A percentile compares a stretch with the other conserved stretches of the same genome.
Evolutionary conservation across 2,329 filamentous ascomycete genomes (phyloP).

Genomic region (Chaetomium strumarium): DNA sequence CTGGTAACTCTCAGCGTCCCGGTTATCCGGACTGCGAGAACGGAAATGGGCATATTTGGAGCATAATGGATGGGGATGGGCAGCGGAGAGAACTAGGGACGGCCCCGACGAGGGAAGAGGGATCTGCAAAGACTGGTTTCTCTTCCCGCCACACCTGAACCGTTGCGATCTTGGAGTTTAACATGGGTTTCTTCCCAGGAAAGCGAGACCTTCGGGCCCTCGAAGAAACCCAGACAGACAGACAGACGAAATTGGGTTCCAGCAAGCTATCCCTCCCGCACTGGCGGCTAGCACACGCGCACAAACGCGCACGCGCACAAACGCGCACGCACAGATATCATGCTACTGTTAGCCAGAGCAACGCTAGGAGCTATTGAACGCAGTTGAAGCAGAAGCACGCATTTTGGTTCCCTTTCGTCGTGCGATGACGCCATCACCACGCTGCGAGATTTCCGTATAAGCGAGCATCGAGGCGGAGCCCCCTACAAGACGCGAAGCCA

Average conservation of each 20-base stretch:
- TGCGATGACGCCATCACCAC: neutral
- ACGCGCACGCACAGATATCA: conserved; percentile 2
- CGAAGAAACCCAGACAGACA: conserved; percentile 10
- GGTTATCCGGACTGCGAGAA: conserved; percentile 12
- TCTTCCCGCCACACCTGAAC: conserved; percentile 5
- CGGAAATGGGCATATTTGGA: conserved; percentile 17
- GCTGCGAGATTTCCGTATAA: neutral
- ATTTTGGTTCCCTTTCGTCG: neutral
- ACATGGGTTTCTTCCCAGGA: conserved; percentile 8
- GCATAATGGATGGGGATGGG: conserved; percentile 22
- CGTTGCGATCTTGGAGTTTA: conserved; percentile 14
- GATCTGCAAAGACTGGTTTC: conserved; percentile 9
- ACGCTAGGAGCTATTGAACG: conserved; percentile 15
- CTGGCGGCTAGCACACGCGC: conserved; percentile 8
- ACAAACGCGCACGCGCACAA: no score
- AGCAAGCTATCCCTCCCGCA: conserved; percentile 7
- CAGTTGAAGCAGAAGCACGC: neutral
- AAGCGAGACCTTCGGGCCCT: conserved; percentile 10
- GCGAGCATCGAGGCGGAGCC: no score
- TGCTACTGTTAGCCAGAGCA: conserved; percentile 15
- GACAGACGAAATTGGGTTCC: conserved; percentile 6
- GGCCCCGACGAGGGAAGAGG: conserved; percentile 7
- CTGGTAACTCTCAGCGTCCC: conserved; percentile 13
- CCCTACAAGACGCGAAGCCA: no score
- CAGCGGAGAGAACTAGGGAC: conserved; percentile 18